These are phyloP conservation scores for Xylaria sp. DNA, from an alignment of 2,329 filamentous ascomycete genomes.

Conservation along the genomic window DNA sequence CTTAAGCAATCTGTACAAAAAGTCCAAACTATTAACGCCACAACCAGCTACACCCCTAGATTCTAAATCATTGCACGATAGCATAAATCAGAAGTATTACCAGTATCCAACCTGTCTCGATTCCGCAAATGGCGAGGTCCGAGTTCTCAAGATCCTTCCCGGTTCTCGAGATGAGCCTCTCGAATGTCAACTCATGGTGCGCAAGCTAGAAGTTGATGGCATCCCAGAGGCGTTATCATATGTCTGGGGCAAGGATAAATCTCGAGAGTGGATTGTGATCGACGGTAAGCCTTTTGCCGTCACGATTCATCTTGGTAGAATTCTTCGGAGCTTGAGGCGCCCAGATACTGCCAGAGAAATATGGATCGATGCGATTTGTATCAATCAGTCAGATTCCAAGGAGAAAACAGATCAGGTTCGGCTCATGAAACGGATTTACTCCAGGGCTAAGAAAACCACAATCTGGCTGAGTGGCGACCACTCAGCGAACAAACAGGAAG, in stretches of 20 bases:
- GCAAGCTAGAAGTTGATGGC: neutral
- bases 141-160: neutral
- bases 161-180: neutral
- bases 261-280: neutral
- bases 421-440: neutral
- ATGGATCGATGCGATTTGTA: slow-evolving; percentile 3
- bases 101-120: too few species aligned
- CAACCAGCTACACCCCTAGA: too few species aligned
- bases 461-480: neutral
- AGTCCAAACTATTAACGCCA: too few species aligned
- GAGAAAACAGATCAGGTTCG: slow-evolving; percentile 5
- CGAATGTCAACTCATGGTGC: neutral
- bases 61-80: too few species aligned
- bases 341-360: neutral
- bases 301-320: neutral
- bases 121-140: neutral
- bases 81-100: too few species aligned
- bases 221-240: slow-evolving; percentile 4
- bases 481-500: neutral
- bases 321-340: neutral
- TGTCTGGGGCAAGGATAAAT: neutral
- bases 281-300: neutral
- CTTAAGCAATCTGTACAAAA: too few species aligned
- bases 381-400: neutral
- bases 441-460: neutral